Evolutionary conservation across 805 yeast species (phyloP), one percentile per base, ranked within the genome.

Genomic region (Teunomyces funiuensis): DNA sequence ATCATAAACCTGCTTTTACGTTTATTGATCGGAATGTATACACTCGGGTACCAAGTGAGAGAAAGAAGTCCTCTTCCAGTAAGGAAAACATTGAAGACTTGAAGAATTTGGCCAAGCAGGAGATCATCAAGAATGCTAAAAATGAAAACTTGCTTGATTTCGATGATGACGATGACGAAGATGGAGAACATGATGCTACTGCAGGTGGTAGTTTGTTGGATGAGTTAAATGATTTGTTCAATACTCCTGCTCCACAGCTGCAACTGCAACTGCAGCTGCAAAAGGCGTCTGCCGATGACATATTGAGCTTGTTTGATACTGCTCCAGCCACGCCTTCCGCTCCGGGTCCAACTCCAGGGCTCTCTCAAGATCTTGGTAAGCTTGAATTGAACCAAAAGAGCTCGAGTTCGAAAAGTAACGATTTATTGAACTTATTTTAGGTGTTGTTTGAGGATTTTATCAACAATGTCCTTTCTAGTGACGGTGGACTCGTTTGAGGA

Each of bases 61-160:
- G 43, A 45, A 49, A 47, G 49, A 39, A 45, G 22, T 40, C 46
- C 10, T 29, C 51, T 14, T 43, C 46, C 25, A 47, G 37, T 19
- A 41, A 50, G 33, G 78, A 78, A 43, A 51, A 57, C 22, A 71
- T 90, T 36, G 88, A 85, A 50, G 97, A 90, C 58, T 78, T 87
- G 60, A 82, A 81, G 50, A 80, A 77, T 46, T 66, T 83, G 51
- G 96, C 97, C 8, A 82, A 79, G 50, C 81, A 80, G 44, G 97
- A 88, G 54, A 79, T 83, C 43, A 78, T 80, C 36, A 74, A 71
- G 42, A 77, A 76, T 36, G 77, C 75, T 20, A 81, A 82, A 52
- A 82, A 84, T 34, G 97, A 88, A 52, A 88, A 87, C 52, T 71
- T 93, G 50, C 76, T 91, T 39, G 96, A 91, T 60, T 82, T 91